phyloP scores from a whole-genome alignment of 208 protist species.

The Leishmania arabica region DNA sequence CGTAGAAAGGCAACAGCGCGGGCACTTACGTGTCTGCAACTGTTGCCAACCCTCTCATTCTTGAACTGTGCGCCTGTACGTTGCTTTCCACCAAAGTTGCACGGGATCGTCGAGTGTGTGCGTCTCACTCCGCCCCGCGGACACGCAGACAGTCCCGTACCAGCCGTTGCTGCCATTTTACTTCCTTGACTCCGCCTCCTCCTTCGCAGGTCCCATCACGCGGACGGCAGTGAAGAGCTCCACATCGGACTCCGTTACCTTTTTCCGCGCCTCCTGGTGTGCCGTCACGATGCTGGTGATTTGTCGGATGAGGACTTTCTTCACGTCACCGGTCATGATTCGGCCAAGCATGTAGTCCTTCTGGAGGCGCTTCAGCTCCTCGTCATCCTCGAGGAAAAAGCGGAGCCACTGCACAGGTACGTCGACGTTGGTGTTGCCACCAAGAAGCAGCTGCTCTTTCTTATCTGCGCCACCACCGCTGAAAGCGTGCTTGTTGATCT shows the following conservation, averaged over 20 bases:
- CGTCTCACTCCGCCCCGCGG: background rate
- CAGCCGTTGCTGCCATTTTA: too few relatives aligned
- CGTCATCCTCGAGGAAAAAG: constrained; percentile 99
- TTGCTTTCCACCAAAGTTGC: too few relatives aligned
- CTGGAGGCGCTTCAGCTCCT: constrained; percentile 77
- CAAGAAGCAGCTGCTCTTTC: constrained; percentile 96
- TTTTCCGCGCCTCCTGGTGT: constrained; percentile 91
- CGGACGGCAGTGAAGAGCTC: constrained; percentile 62
- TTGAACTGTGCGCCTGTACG: background rate
- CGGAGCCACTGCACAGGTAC: constrained; percentile 97
- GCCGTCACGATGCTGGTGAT: constrained; percentile 85
- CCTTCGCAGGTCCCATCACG: constrained; percentile 70
- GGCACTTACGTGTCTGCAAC: background rate
- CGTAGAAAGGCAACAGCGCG: background rate
- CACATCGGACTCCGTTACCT: constrained; percentile 92
- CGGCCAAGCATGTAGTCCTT: constrained; percentile 95
- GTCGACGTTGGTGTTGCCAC: constrained; percentile 95
- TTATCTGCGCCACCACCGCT: constrained; percentile 97
- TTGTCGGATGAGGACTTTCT: constrained; percentile 94
- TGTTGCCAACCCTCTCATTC: background rate
- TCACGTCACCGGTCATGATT: constrained; percentile 97
- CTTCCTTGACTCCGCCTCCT: constrained; percentile 11
- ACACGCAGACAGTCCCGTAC: background rate
- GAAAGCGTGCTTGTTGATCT: constrained; percentile 98
- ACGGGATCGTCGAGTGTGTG: background rate